Evolutionary conservation across 768 basidiomycete species (phyloP), one percentile per base, ranked within the genome.

Genomic region (Amanita muscaria): DNA sequence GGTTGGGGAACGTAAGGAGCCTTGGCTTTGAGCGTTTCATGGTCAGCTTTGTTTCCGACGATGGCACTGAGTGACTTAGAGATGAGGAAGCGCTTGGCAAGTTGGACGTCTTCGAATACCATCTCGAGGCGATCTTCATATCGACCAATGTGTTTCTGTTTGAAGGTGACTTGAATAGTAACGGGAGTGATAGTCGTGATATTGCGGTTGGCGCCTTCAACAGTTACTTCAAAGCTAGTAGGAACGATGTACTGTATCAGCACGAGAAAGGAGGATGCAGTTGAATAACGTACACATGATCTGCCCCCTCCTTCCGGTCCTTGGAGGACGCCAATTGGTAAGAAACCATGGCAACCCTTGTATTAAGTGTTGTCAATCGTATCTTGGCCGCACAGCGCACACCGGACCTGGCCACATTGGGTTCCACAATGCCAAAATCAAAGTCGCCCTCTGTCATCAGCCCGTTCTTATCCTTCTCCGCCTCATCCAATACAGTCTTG

Each of bases 41-140:
- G 71, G 39, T 72, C 72, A 1, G 53, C 63, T 42, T 59, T 61
- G 48, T 64, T 65, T 7, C 74, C 78, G 5, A 80, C 68, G 23
- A 71, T 65, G 6, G 60, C 73, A 8, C 51, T 54, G 3, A 79
- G 49, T 1, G 61, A 51, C 2, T 75, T 70, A 1, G 68, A 63
- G 31, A 82, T 80, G 14, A 71, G 51, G 50, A 80, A 80, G 1
- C 52, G 59, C 32, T 70, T 68, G 4, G 58, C 51, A 7, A 73
- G 60, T 24, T 64, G 62, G 0, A 56, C 53, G 48, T 79, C 74
- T 49, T 74, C 59, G 53, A 83, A 76, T 0, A 68, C 35, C 22
- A 83, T 50, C 49, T 81, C 78, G 3, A 76, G 47, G 0, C 75
- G 67, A 34, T 77, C 76, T 40, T 77, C 67, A 49, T 66, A 77